Evolutionary conservation across 2,329 filamentous ascomycete species (phyloP), one percentile per base, ranked within the genome.

Genomic region (Pseudogymnoascus sp.): DNA sequence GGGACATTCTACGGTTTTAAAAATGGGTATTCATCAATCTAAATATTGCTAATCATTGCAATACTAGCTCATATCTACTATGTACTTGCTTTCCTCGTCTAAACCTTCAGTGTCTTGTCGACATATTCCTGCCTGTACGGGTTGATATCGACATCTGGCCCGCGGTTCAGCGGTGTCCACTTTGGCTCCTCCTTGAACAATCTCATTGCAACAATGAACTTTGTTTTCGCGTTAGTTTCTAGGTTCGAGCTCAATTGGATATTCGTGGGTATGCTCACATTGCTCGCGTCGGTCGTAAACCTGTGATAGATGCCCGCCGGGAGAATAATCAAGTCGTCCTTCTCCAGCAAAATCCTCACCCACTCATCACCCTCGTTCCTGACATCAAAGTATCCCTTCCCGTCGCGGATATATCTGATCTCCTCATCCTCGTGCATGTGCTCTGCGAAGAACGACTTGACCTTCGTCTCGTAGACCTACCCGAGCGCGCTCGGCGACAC

Each of bases 391-490:
- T 89, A 99, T 0, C 95, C 95, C 62, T 85, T 83, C 0, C 95
- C 95, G 65, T 88, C 93, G 33, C 91, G 81, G 68, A 99, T 93
- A 72, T 97, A 99, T 58, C 95, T 83, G 68, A 99, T 99, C 82
- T 99, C 95, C 79, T 99, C 95, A 69, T 99, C 95, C 79, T 99
- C 95, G 74, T 99, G 95, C 70, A 99, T 76, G 75, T 99, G 95
- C 81, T 99, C 95, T 70, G 89, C 75, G 79, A 97, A 99, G 80
- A 99, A 99, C 68, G 78, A 85, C 79, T 91, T 93, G 66, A 99
- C 91, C 77, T 97, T 97, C 66, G 89, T 85, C 77, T 99, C 93
- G 79, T 97, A 99, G 49, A 86, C 78, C 40, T 85, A 89, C 63
- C 91, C 92, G 88, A 97, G 91, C 67, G 86, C 88, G 66, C 87